Base-by-base conservation (phyloP, 768 basidiomycete species). In the Inosperma sp. region DNA sequence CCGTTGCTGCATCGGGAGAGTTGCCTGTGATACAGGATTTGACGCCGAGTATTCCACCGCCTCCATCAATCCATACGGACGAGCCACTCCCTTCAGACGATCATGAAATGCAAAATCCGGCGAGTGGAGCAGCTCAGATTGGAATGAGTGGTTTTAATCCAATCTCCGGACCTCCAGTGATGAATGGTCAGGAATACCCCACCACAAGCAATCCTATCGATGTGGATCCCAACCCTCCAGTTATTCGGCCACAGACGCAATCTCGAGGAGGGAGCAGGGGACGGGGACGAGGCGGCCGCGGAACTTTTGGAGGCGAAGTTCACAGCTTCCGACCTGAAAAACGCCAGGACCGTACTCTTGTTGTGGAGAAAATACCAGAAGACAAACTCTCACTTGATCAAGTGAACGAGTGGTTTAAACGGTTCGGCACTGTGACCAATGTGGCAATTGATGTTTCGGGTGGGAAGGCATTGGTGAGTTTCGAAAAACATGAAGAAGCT, bases 281-380 rank as follows among this genome's bases (percentile, higher is more conserved):
- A 17, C 64, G 69, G 23, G 68, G 80, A 31, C 74, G 76, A 36
- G 67, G 68, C 27, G 73, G 73, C 4, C 67, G 76, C 43, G 68
- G 72, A n/a, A 67, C 75, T 40, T 34, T 34, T 26, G 49, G 39
- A 3, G 82, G 79, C 5, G 85, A 86, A 25, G 80, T 75, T 6
- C 80, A 81, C 52, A 80, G 73, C 49, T 85, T 86, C 72, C 80
- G 80, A 8, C 81, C 81, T 22, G 82, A 83, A 55, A 78, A 79
- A 55, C 74, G 83, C 51, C 80, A 78, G 53, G 83, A 84, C 66
- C 88, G 84, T 68, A 92, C 88, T 0, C 75, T 98, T 17, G 91
- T 96, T 12, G 86, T 98, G 29, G 92, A 96, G 68, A 93, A 93
- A 71, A 94, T 97, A 50, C 94, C 94, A 0, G 79, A 84, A 43